These are phyloP conservation scores for Raphanus sativus DNA, from an alignment of 345 rosid genomes.

Conservation along the genomic window DNA sequence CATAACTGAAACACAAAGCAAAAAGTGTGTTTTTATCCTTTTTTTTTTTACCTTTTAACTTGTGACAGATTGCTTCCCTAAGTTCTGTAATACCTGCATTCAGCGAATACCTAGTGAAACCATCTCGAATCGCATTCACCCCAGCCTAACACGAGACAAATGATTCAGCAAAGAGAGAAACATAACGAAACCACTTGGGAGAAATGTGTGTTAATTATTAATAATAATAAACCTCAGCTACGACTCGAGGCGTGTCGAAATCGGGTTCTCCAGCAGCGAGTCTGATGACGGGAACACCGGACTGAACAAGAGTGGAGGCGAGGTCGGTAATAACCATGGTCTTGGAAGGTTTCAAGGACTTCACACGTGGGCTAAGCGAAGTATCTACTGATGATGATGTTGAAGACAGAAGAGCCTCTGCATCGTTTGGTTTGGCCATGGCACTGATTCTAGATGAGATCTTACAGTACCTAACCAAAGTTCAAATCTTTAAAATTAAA, in stretches of 20 bases:
- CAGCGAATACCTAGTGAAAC: slow-evolving; percentile 57
- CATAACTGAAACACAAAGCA: neutral
- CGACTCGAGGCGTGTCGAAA: slow-evolving; percentile 76
- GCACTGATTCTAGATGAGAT: slow-evolving; percentile 40
- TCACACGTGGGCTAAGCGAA: slow-evolving; percentile 80
- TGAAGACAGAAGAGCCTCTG: slow-evolving; percentile 21
- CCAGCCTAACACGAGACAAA: slow-evolving; percentile 57
- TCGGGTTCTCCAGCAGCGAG: slow-evolving; percentile 99
- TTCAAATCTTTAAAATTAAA: neutral
- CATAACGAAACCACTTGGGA: neutral
- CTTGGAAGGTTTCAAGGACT: slow-evolving; percentile 83
- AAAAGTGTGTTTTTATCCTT: neutral
- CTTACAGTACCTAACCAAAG: slow-evolving; percentile 31
- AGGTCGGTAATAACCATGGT: slow-evolving; percentile 92
- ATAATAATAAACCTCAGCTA: slow-evolving; percentile 62
- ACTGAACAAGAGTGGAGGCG: slow-evolving; percentile 84
- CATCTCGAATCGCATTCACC: slow-evolving; percentile 84
- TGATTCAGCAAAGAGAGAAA: neutral
- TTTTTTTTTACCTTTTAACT: slow-evolving; percentile 66
- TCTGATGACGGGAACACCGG: slow-evolving; percentile 84
- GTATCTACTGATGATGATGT: slow-evolving; percentile 52
- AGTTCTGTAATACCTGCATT: slow-evolving; percentile 84
- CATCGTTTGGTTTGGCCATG: slow-evolving; percentile 48
- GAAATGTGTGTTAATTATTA: neutral
- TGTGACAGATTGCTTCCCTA: slow-evolving; percentile 80